Evolutionary conservation across 495 filamentous ascomycete species (phyloP).

Genomic region (Xylaria bambusicola): DNA sequence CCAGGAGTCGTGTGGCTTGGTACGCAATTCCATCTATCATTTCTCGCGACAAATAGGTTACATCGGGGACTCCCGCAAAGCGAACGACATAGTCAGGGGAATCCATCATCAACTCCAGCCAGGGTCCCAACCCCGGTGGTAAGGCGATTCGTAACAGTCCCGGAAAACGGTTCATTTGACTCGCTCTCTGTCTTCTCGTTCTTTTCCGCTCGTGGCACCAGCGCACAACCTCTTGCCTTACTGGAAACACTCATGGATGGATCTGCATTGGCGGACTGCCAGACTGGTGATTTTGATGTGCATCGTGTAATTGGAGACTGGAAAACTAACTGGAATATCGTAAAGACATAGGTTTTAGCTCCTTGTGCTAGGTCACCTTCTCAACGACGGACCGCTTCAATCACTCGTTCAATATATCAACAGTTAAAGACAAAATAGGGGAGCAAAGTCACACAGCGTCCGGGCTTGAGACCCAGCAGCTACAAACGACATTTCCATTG

Average conservation of each 20-base stretch:
- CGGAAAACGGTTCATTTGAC: neutral
- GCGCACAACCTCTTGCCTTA: neutral
- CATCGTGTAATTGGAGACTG: neutral
- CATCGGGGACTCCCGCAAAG: constrained; percentile 10
- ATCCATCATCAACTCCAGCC: neutral
- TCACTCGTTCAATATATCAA: constrained; percentile 2
- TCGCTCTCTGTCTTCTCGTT: neutral
- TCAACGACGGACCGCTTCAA: neutral
- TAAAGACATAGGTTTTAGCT: constrained; percentile 10
- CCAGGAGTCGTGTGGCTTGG: constrained; percentile 7
- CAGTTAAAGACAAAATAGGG: neutral
- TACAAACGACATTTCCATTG: neutral
- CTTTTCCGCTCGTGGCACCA: neutral
- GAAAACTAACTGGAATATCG: constrained; percentile 6
- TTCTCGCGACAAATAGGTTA: neutral
- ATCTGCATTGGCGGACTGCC: constrained; percentile 6
- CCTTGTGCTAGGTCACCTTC: neutral
- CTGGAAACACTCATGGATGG: neutral
- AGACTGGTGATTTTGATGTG: neutral
- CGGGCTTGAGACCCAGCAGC: neutral
- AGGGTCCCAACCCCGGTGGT: neutral
- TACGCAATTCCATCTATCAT: neutral
- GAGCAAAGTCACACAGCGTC: constrained; percentile 9
- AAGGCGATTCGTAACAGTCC: constrained; percentile 1
- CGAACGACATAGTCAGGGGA: constrained; percentile 11